Conservation (phyloP, 225 moss, liverwort and hornwort genomes). For the Marchantia polymorpha region DNA sequence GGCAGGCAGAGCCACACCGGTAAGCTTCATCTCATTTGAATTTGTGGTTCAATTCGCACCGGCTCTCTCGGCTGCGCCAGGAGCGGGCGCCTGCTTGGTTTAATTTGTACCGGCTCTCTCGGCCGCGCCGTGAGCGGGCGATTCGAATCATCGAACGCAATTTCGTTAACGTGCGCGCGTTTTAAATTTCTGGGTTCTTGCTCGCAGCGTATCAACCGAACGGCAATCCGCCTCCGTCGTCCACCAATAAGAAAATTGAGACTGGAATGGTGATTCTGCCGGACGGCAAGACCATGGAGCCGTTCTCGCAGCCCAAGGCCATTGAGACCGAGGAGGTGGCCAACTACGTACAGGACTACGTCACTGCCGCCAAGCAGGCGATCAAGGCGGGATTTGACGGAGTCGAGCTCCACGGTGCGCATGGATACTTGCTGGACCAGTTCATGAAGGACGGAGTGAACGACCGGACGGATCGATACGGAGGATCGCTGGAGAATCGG, state of each 20-base stretch:
- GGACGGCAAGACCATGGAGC: constrained; percentile 4
- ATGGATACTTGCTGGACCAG: constrained; percentile 45
- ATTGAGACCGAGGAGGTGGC: constrained; percentile 35
- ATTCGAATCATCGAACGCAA: too few relatives aligned
- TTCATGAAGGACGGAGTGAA: constrained; percentile 41
- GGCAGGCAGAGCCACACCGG: constrained; percentile 52
- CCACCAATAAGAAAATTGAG: constrained; percentile 40
- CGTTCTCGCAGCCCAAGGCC: constrained; percentile 38
- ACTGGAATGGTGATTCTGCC: constrained; percentile 33
- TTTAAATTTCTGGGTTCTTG: background rate
- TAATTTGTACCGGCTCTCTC: background rate
- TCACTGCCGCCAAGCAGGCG: constrained; percentile 16
- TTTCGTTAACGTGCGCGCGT: too few relatives aligned
- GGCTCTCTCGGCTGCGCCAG: too few relatives aligned
- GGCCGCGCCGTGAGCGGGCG: too few relatives aligned
- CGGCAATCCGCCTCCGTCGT: constrained; percentile 51
- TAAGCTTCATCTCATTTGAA: constrained; percentile 23
- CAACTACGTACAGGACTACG: constrained; percentile 19
- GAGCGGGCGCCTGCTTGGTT: too few relatives aligned
- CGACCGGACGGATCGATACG: constrained; percentile 45
- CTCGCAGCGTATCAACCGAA: constrained; percentile 57
- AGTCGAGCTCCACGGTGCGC: constrained; percentile 46
- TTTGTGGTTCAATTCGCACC: too few relatives aligned
- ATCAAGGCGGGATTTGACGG: constrained; percentile 39
- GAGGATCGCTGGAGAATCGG: constrained; percentile 41